A percentile compares a stretch with the other conserved stretches of the same genome.
Evolutionary conservation across 2,329 filamentous ascomycete genomes (phyloP).

Genomic region (Tolypocladium ovalisporum): DNA sequence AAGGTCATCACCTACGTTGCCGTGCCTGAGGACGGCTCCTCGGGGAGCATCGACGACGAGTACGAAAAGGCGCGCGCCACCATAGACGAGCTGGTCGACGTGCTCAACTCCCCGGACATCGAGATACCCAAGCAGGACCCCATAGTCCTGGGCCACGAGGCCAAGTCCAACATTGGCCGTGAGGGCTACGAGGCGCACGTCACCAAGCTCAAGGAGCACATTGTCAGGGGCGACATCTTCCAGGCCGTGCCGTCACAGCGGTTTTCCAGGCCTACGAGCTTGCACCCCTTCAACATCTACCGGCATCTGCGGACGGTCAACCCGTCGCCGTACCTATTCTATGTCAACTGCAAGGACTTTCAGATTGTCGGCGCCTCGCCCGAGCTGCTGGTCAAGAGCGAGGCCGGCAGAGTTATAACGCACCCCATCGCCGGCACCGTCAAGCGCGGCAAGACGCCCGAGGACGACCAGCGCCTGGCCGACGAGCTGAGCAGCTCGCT

Average conservation of each 20-base stretch:
- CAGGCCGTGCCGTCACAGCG: constrained; percentile 94
- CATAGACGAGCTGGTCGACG: constrained; percentile 57
- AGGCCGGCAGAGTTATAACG: constrained; percentile 78
- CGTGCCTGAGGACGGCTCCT: constrained; percentile 43
- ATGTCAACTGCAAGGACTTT: constrained; percentile 82
- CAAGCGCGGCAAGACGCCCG: constrained; percentile 67
- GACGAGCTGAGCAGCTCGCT: constrained; percentile 66
- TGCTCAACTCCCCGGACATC: constrained; percentile 63
- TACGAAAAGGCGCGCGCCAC: constrained; percentile 58
- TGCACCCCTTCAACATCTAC: constrained; percentile 98
- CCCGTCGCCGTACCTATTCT: constrained; percentile 95
- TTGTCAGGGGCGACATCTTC: constrained; percentile 86
- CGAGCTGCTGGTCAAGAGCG: constrained; percentile 86
- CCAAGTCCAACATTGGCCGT: constrained; percentile 84
- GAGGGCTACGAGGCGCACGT: constrained; percentile 89
- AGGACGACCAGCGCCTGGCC: constrained; percentile 74
- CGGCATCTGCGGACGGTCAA: constrained; percentile 94
- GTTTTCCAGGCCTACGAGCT: constrained; percentile 74
- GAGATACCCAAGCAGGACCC: constrained; percentile 68
- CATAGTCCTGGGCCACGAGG: constrained; percentile 63
- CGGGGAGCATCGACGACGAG: constrained; percentile 37
- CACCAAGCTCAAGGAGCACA: constrained; percentile 76
- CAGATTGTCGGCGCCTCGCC: constrained; percentile 93
- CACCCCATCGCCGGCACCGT: constrained; percentile 97
- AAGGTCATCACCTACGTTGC: constrained; percentile 88